Evolutionary conservation across 192 early-diverging fungal genomes (phyloP).

Genomic region (Podila horticola): DNA sequence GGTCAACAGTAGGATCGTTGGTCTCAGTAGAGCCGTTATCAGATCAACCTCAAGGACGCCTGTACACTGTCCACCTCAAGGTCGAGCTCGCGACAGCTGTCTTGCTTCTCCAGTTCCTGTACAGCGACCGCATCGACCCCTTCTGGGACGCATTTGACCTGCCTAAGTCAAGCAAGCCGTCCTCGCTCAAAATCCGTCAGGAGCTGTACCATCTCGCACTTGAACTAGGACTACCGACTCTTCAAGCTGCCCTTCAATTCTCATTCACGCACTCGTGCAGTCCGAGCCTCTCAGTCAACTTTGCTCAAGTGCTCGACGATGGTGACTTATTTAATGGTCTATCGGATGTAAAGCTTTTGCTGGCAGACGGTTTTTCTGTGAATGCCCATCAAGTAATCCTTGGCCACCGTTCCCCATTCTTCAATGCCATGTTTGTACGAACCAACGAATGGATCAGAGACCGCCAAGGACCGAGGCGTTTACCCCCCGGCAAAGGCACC

Average conservation of each 20-base stretch:
- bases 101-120: slow-evolving; percentile 63
- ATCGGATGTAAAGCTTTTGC: slow-evolving; percentile 34
- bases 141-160: slow-evolving; percentile 52
- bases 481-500: background rate
- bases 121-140: slow-evolving; percentile 58
- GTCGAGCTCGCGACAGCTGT: slow-evolving; percentile 50
- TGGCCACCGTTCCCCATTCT: slow-evolving; percentile 71
- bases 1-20: slow-evolving; percentile 14
- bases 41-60: background rate
- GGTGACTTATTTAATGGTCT: background rate
- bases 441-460: slow-evolving; percentile 60
- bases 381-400: slow-evolving; percentile 61
- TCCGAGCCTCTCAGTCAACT: slow-evolving; percentile 33
- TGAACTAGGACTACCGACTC: slow-evolving; percentile 44
- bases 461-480: slow-evolving; percentile 14
- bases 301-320: slow-evolving; percentile 17
- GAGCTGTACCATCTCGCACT: slow-evolving; percentile 49
- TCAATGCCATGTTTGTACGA: slow-evolving; percentile 66
- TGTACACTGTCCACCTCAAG: slow-evolving; percentile 19
- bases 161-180: slow-evolving; percentile 16
- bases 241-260: slow-evolving; percentile 52
- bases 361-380: slow-evolving; percentile 43
- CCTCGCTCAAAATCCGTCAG: slow-evolving; percentile 37
- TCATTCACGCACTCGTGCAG: slow-evolving; percentile 47
- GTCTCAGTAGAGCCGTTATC: slow-evolving; percentile 6